phyloP scores from a whole-genome alignment of 2,329 filamentous ascomycete genomes.

The Exophiala viscosa region DNA sequence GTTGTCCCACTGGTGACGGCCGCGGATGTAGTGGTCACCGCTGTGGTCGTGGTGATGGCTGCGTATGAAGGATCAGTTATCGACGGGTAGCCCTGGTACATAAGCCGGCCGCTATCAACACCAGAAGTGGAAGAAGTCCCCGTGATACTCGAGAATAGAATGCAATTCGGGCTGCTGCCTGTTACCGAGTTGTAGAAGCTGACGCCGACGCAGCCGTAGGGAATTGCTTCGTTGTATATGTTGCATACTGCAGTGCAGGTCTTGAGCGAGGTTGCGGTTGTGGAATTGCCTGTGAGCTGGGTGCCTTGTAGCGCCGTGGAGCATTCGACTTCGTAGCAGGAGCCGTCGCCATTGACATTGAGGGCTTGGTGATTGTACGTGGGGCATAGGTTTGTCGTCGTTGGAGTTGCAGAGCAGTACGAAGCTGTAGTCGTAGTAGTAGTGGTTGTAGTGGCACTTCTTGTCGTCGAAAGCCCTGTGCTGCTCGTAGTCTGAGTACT shows the following conservation, averaged over 20 bases:
- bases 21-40: not conserved
- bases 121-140: slow-evolving; percentile 5
- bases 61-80: slow-evolving; percentile 12
- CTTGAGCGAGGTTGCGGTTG: slow-evolving; percentile 10
- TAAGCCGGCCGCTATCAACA: slow-evolving; percentile 13
- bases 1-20: not conserved
- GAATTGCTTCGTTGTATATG: slow-evolving; percentile 21
- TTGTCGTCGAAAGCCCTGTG: slow-evolving; percentile 22
- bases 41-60: slow-evolving; percentile 3
- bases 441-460: slow-evolving; percentile 29
- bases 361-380: slow-evolving; percentile 20
- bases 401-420: slow-evolving; percentile 14
- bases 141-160: slow-evolving; percentile 13
- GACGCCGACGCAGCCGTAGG: slow-evolving; percentile 23
- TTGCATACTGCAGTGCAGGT: slow-evolving; percentile 18
- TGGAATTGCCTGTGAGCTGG: slow-evolving; percentile 14
- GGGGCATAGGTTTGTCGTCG: slow-evolving; percentile 17
- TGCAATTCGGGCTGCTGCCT: slow-evolving; percentile 16
- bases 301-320: slow-evolving; percentile 12
- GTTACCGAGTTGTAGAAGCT: slow-evolving; percentile 8
- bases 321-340: slow-evolving; percentile 23
- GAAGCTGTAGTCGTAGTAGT: slow-evolving; percentile 4
- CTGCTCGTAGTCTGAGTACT: slow-evolving; percentile 41
- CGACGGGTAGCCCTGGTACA: slow-evolving; percentile 20
- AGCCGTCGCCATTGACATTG: slow-evolving; percentile 22